Evolutionary conservation across 805 yeast species (phyloP), one percentile per base, ranked within the genome.

Genomic region (Cyberlindnera bimundalis): DNA sequence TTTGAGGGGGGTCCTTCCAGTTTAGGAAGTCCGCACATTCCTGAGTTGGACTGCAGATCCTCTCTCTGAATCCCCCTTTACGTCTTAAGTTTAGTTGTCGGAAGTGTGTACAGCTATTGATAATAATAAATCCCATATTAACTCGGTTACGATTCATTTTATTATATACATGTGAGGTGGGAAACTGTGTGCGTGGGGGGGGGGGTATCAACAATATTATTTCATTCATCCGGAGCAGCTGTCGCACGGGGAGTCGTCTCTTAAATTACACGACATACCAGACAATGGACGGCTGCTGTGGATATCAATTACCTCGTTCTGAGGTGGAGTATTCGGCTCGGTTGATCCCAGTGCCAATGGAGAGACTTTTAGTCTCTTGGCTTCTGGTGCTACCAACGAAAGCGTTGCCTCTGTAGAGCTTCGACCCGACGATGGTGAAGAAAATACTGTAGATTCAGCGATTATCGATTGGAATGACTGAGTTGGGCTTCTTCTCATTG

Each of bases 211-310:
- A n/a, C 7, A n/a, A n/a, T 13, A 5, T 9, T 13, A 9, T 10
- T 11, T 7, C 11, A 13, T 21, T 32, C 19, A 32, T 8, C 42
- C 42, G 11, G 42, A 39, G 19, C 42, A 39, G n/a, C 42, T 39
- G 28, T 39, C 42, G 24, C 42, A 39, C 13, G 42, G 38, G 3
- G 42, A 32, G n/a, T 34, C 42, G 7, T 33, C 37, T 10, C 38
- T 14, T 4, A 23, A 14, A 3, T 4, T 25, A 13, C 33, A 38
- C 6, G 34, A 37, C 30, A 37, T 30, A 15, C 18, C 33, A 2
- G 36, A 25, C 20, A 39, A 14, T 14, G 37, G 34, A 10, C 34
- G 21, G 8, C 17, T 23, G 33, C 37, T 39, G 42, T 34, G 35
- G 20, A 39, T 33, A 14, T 39, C 42, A 7, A 23, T 12, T 3